Percentiles rank a stretch among this genome's conserved stretches.
phyloP scores from a whole-genome alignment of 1,284 basidiomycete genomes.

The Sutorius eximius region DNA sequence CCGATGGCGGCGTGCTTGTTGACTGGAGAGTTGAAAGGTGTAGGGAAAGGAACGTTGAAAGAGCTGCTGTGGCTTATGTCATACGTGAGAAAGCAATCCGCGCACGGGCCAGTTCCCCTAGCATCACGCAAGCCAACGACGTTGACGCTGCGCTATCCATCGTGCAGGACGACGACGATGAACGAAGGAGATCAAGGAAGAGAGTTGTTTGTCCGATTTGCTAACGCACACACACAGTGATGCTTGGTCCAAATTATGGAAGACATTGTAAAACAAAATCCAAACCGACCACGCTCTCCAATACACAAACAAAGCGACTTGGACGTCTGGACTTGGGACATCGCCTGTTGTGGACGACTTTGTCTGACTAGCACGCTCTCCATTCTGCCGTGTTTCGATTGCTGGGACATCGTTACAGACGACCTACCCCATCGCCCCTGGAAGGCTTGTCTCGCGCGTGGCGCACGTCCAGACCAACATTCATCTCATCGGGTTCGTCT shows the following conservation, averaged over 20 bases:
- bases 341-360: not conserved
- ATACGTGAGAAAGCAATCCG: slow-evolving; percentile 38
- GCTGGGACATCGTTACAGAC: not conserved
- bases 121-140: slow-evolving; percentile 23
- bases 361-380: not conserved
- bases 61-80: slow-evolving; percentile 40
- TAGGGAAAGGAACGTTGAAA: slow-evolving; percentile 37
- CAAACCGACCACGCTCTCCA: slow-evolving; percentile 50
- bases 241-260: slow-evolving; percentile 65
- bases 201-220: slow-evolving; percentile 43
- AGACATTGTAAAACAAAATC: slow-evolving; percentile 73
- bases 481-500: not conserved
- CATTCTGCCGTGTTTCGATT: not conserved
- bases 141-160: slow-evolving; percentile 17
- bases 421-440: not conserved
- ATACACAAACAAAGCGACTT: slow-evolving; percentile 58
- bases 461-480: not conserved
- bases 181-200: slow-evolving; percentile 24
- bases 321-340: not conserved
- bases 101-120: slow-evolving; percentile 38
- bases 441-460: not conserved
- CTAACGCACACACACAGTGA: slow-evolving; percentile 56
- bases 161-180: slow-evolving; percentile 23
- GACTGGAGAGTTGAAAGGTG: slow-evolving; percentile 27
- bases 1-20: slow-evolving; percentile 30